phyloP scores from a whole-genome alignment of 2,329 filamentous ascomycete genomes.

The Fusarium palustre region DNA sequence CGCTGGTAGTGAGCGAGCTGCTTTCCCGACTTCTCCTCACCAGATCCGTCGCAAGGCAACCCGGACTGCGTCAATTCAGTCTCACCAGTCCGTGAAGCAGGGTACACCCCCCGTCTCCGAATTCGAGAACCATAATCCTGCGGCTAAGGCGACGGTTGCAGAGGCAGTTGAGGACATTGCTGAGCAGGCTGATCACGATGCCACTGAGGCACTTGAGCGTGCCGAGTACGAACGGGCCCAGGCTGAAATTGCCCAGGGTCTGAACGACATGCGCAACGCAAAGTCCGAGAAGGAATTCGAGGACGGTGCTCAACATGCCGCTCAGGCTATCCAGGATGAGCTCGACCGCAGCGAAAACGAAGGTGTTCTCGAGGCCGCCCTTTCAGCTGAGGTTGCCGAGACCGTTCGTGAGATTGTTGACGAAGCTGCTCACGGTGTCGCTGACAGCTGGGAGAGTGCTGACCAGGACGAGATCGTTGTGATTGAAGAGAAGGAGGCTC shows the following conservation, averaged over 20 bases:
- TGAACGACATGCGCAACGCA: constrained; percentile 62
- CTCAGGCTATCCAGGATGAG: constrained; percentile 63
- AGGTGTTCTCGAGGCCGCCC: constrained; percentile 63
- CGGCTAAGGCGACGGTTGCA: constrained; percentile 76
- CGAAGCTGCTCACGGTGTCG: constrained; percentile 67
- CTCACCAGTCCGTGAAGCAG: constrained; percentile 46
- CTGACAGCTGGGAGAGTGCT: constrained; percentile 93
- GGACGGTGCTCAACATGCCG: constrained; percentile 59
- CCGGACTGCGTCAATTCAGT: constrained; percentile 51
- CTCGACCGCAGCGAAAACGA: constrained; percentile 66
- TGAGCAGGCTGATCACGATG: constrained; percentile 62
- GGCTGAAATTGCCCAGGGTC: constrained; percentile 59
- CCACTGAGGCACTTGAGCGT: constrained; percentile 73
- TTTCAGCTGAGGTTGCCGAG: constrained; percentile 56
- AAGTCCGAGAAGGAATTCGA: constrained; percentile 67
- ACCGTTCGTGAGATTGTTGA: constrained; percentile 54
- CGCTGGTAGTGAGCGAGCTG: constrained; percentile 57
- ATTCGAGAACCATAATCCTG: constrained; percentile 45
- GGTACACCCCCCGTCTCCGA: constrained; percentile 50
- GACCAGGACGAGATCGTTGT: constrained; percentile 76
- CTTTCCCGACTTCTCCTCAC: constrained; percentile 58
- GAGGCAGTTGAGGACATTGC: constrained; percentile 77
- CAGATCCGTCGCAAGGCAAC: constrained; percentile 55
- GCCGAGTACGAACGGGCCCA: constrained; percentile 63
- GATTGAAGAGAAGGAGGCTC: constrained; percentile 73